phyloP scores from a whole-genome alignment of 345 rosid genomes.

The Linum trigynum region DNA sequence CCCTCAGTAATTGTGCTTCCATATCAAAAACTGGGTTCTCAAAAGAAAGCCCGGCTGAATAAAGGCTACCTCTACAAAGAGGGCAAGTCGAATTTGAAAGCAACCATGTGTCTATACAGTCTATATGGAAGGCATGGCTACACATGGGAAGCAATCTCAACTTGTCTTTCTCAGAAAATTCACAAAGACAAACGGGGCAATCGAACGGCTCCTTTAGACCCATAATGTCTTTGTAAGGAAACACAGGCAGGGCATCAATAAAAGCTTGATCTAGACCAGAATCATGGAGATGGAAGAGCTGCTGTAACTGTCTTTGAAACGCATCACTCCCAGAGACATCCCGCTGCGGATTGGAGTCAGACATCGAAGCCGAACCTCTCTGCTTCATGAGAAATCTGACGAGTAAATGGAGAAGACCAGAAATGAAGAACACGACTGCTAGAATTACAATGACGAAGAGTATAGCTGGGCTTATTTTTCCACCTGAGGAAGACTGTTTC shows the following conservation, averaged over 20 bases:
- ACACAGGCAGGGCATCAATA: slow-evolving; percentile 79
- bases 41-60: slow-evolving; percentile 34
- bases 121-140: slow-evolving; percentile 84
- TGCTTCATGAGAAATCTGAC: slow-evolving; percentile 50
- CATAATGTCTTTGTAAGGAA: slow-evolving; percentile 55
- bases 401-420: slow-evolving; percentile 61
- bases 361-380: slow-evolving; percentile 39
- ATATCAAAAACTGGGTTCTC: slow-evolving; percentile 45
- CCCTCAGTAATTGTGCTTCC: slow-evolving; percentile 32
- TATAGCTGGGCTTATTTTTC: slow-evolving; percentile 52
- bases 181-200: slow-evolving; percentile 84
- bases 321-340: slow-evolving; percentile 58
- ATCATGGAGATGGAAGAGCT: slow-evolving; percentile 85
- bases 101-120: slow-evolving; percentile 88
- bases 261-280: slow-evolving; percentile 86
- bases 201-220: slow-evolving; percentile 80
- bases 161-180: slow-evolving; percentile 57
- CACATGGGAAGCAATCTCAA: slow-evolving; percentile 75
- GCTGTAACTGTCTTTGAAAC: slow-evolving; percentile 72
- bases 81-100: slow-evolving; percentile 90
- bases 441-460: slow-evolving; percentile 54
- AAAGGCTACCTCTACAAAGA: slow-evolving; percentile 73
- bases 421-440: slow-evolving; percentile 54
- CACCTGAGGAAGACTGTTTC: slow-evolving; percentile 33
- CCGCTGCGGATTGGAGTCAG: slow-evolving; percentile 38